These are phyloP conservation scores for Suhomyces anneliseae DNA, from an alignment of 1,139 yeast species.

Conservation along the genomic window DNA sequence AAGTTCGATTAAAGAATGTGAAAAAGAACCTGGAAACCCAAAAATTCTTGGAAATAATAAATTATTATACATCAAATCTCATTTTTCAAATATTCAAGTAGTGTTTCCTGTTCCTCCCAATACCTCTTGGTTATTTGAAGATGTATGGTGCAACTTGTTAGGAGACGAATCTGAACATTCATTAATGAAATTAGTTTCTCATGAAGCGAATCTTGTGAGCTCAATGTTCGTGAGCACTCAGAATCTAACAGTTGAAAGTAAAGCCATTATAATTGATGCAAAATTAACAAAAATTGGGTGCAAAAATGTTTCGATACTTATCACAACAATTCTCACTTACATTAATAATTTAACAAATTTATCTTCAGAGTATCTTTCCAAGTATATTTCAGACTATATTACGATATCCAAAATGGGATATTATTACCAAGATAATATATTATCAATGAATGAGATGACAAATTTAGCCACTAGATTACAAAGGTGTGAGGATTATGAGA, in stretches of 20 bases:
- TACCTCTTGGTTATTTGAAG: constrained; percentile 25
- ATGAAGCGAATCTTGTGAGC: constrained; percentile 25
- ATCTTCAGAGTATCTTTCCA: constrained; percentile 6
- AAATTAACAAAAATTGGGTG: constrained; percentile 43
- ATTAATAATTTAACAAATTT: constrained; percentile 16
- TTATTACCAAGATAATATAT: constrained; percentile 33
- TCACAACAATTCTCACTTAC: constrained; percentile 27
- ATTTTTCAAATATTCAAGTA: constrained; percentile 27
- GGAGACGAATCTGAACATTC: constrained; percentile 62
- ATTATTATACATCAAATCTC: constrained; percentile 7
- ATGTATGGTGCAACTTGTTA: constrained; percentile 55
- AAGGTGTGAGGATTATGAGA: constrained; percentile 25
- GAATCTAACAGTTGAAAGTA: constrained; percentile 30
- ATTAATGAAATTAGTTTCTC: constrained; percentile 32
- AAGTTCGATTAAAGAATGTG: background rate
- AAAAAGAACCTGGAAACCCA: background rate
- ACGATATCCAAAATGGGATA: constrained; percentile 47
- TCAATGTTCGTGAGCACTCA: constrained; percentile 42
- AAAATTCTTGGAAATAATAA: background rate
- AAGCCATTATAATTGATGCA: constrained; percentile 46
- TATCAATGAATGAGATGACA: constrained; percentile 49
- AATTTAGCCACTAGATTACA: constrained; percentile 38
- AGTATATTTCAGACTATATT: constrained; percentile 43
- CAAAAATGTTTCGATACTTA: constrained; percentile 25
- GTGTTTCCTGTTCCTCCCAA: constrained; percentile 33